Evolutionary conservation across 2,329 filamentous ascomycete genomes (phyloP).

Genomic region (Venturia aucupariae): DNA sequence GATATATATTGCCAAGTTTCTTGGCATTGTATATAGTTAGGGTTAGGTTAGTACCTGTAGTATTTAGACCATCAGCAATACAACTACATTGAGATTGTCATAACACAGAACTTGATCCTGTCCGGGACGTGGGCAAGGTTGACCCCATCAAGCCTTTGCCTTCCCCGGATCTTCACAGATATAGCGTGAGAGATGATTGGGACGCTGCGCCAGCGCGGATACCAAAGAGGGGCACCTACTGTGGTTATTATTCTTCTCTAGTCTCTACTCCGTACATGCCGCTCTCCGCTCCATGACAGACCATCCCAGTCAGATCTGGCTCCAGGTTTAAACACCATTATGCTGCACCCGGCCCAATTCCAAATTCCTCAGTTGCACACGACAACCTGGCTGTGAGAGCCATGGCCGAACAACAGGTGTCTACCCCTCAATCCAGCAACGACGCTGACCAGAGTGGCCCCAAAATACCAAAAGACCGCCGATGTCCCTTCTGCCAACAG

Average conservation of each 20-base stretch:
- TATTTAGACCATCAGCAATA: too few relatives aligned
- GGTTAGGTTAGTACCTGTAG: too few relatives aligned
- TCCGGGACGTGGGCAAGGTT: not conserved
- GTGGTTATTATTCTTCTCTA: too few relatives aligned
- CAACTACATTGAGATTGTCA: too few relatives aligned
- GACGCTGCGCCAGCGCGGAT: not conserved
- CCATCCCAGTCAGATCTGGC: not conserved
- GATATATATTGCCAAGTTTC: too few relatives aligned
- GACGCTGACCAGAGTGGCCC: slow-evolving; percentile 2
- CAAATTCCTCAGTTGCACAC: not conserved
- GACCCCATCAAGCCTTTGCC: not conserved
- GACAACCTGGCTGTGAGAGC: not conserved
- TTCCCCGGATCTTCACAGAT: not conserved
- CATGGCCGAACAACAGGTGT: slow-evolving; percentile 7
- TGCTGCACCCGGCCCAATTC: not conserved
- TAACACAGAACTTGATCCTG: not conserved
- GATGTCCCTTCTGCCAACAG: slow-evolving; percentile 80
- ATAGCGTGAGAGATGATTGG: not conserved
- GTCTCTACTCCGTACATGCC: not conserved
- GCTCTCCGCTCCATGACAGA: not conserved
- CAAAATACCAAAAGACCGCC: slow-evolving; percentile 68
- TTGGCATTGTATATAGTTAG: too few relatives aligned
- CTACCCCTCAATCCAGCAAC: slow-evolving; percentile 30
- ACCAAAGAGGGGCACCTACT: not conserved
- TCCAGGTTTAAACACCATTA: not conserved